Evolutionary conservation across 345 rosid species (phyloP), one percentile per base, ranked within the genome.

Genomic region (Dipteronia sinensis): DNA sequence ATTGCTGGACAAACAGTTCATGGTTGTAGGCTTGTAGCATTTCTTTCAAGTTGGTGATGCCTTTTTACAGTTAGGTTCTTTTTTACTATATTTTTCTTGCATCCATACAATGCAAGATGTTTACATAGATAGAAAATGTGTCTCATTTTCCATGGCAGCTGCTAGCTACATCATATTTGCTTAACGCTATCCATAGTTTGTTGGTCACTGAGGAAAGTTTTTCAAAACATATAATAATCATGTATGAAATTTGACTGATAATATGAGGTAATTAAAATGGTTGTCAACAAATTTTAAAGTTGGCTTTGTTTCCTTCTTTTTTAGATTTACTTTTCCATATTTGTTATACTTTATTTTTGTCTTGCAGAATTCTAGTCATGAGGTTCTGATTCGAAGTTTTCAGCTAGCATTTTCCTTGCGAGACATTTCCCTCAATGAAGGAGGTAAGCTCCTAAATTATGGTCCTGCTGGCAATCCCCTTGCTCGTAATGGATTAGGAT

Each of bases 381-480:
- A 96, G 72, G 87, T 85, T 69, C 86, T 96, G 76, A 84, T 88
- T 74, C 91, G 94, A 79, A 92, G 98, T 79, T 92, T 92, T 83
- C 99, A 96, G 84, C 91, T 94, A 65, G 98, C 97, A 65, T 90
- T 94, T 85, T 91, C 99, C 71, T 82, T 96, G 87, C 92, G 93
- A 77, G 83, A 90, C 79, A 83, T 93, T 72, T 90, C 98, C 84
- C 88, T 92, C 38, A 85, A 78, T 55, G 89, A 87, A 86, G 96
- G 83, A 86, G 97, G 99, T 96, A 76, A 87, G 86, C 67, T 83
- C 65, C 65, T 67, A 47, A 53, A 17, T 23, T 79, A 9, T 67
- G 38, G 40, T 84, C 15, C 46, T 56, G 11, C 19, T 47, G 69
- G 23, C 69, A 65, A 65, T 65, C 15, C 44, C 49, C 19, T 19